Percentiles rank a stretch among this genome's conserved stretches.
phyloP scores from a whole-genome alignment of 75 land plant genomes.

The Cupressus sempervirens region DNA sequence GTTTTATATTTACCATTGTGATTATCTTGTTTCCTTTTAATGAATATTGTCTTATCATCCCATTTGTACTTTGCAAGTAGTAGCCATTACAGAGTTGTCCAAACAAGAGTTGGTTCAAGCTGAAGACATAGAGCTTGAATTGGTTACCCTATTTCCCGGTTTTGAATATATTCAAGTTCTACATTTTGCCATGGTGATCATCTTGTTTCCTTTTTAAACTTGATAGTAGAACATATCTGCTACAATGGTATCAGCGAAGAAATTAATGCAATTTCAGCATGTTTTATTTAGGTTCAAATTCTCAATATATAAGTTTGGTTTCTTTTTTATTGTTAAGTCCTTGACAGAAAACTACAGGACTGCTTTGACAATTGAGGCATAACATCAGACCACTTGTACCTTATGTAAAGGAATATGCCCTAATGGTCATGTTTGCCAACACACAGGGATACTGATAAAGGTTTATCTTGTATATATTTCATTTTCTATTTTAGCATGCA shows the following conservation, averaged over 20 bases:
- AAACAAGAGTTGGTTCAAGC: background rate
- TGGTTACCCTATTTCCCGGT: background rate
- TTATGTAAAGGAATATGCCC: background rate
- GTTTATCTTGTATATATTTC: background rate
- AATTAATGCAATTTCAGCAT: background rate
- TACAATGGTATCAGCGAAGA: background rate
- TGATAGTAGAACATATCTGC: background rate
- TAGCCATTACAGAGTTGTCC: no score
- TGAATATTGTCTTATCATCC: no score
- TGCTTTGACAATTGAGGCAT: background rate
- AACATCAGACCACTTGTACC: background rate
- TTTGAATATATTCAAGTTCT: background rate
- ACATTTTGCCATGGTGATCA: background rate
- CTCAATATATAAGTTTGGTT: background rate
- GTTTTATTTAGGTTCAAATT: background rate
- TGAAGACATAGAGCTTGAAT: background rate
- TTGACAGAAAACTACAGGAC: background rate
- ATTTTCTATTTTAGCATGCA: background rate
- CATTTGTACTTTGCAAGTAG: no score
- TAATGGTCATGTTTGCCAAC: background rate
- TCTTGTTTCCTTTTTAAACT: background rate
- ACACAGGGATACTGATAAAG: background rate
- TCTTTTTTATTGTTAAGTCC: background rate
- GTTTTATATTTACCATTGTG: no score
- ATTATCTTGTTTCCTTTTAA: no score